Base-by-base conservation (phyloP, 2,329 filamentous ascomycete genomes). In the Diaporthe sp. region DNA sequence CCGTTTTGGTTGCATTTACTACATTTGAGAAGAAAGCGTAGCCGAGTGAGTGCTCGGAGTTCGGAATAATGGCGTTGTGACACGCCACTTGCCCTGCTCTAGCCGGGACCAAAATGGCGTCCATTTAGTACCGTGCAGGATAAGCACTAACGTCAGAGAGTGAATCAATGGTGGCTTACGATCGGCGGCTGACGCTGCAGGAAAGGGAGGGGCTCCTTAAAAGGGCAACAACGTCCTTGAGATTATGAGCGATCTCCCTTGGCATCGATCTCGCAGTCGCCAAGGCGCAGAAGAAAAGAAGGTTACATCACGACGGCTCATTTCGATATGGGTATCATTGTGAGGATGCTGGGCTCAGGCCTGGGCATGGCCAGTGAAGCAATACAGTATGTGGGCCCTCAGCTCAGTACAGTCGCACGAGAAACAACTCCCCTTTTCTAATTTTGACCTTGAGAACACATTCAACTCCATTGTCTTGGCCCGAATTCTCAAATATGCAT, bases 291-390 rank as follows among this genome's bases (percentile, higher is more conserved):
- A 44, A 31, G n/a, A 31, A n/a, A n/a, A 10, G 6, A 37, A 10
- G 22, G 3, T 7, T 19, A 10, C 28, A 39, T 28, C 19, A 57
- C 55, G 39, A 44, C 25, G 8, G 39, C 25, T n/a, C n/a, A 10
- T 15, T 15, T 31, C 51, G n/a, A 49, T 15, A 76, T 76, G 65
- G 62, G 62, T 12, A 74, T 74, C 17, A 70, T 76, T n/a, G 71
- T 74, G n/a, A 67, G 49, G 10, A 22, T 76, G n/a, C 34, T 72
- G 10, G 75, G 79, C 19, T 62, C 61, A 9, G 75, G 78, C 65
- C 69, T 79, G 31, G 78, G 78, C 22, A 55, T 79, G 42, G 77
- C 78, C 13, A 76, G 78, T 9, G 79, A 79, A 61, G 77, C 79
- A n/a, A 77, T 79, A 22, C 78, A 78, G 44, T 67, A 51, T 25